These are phyloP conservation scores for Tephrocybe sp. DNA, from an alignment of 768 basidiomycete species.

Conservation along the genomic window DNA sequence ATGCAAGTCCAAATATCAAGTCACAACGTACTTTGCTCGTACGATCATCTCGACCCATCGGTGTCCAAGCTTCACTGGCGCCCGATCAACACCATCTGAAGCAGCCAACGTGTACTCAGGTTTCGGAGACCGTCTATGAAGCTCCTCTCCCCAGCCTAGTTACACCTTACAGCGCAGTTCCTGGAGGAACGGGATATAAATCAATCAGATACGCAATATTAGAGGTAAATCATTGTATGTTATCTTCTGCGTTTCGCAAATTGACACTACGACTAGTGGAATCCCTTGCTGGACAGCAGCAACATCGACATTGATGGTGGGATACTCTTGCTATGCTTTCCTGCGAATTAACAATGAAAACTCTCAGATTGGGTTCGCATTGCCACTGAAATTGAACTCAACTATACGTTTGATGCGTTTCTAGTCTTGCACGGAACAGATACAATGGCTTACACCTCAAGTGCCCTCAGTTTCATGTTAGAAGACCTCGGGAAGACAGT, in stretches of 20 bases:
- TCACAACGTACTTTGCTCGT: conserved; percentile 50
- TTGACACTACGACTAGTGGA: conserved; percentile 55
- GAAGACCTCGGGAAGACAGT: conserved; percentile 94
- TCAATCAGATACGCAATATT: conserved; percentile 83
- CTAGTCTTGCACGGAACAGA: conserved; percentile 90
- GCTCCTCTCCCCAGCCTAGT: conserved; percentile 72
- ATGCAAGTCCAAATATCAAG: conserved; percentile 17
- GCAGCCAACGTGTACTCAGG: conserved; percentile 41
- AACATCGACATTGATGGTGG: conserved; percentile 82
- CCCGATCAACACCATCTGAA: conserved; percentile 23
- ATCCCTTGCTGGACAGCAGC: conserved; percentile 83
- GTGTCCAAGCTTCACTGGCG: conserved; percentile 35
- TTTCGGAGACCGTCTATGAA: conserved; percentile 68
- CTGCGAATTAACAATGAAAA: conserved; percentile 5
- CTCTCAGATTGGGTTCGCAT: conserved; percentile 83
- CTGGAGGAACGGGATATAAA: conserved; percentile 59
- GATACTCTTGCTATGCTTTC: not conserved
- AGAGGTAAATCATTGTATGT: conserved; percentile 48
- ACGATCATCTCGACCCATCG: conserved; percentile 69
- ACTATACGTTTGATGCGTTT: conserved; percentile 91
- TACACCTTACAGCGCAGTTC: conserved; percentile 67
- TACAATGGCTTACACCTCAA: conserved; percentile 88
- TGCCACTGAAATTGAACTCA: conserved; percentile 89
- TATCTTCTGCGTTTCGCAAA: conserved; percentile 4
- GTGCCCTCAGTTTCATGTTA: conserved; percentile 85